A percentile compares a stretch with the other conserved stretches of the same genome.
Evolutionary conservation across 495 filamentous ascomycete genomes (phyloP).

Genomic region (Penicillium cataractarum): DNA sequence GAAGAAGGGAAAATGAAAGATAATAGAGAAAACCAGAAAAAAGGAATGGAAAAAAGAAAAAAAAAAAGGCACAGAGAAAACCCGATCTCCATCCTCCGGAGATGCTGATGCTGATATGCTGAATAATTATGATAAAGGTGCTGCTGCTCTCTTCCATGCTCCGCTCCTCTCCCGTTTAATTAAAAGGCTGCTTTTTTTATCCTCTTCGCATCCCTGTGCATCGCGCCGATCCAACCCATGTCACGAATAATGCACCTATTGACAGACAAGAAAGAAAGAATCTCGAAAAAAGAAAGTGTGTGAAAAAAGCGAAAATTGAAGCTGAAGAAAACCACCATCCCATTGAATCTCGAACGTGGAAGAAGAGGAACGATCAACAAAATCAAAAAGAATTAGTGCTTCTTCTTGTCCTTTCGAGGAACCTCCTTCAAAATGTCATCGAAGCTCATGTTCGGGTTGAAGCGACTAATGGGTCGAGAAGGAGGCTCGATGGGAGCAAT

Average conservation of each 20-base stretch:
- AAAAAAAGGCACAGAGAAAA: conserved; percentile 13
- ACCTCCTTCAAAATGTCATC: conserved; percentile 55
- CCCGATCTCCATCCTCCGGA: conserved; percentile 16
- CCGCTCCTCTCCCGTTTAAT: conserved; percentile 24
- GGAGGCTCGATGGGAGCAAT: conserved; percentile 52
- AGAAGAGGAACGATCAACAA: conserved; percentile 9
- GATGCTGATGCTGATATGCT: conserved; percentile 30
- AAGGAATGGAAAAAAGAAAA: conserved; percentile 16
- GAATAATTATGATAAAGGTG: conserved; percentile 28
- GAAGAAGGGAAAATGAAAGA: conserved; percentile 11
- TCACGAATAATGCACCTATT: conserved; percentile 40
- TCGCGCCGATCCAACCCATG: conserved; percentile 34
- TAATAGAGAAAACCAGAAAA: conserved; percentile 12
- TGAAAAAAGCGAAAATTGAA: conserved; percentile 16
- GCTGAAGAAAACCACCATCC: not conserved
- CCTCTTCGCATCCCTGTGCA: conserved; percentile 28
- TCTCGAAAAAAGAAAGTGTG: conserved; percentile 16
- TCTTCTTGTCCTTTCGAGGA: conserved; percentile 46
- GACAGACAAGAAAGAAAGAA: conserved; percentile 24
- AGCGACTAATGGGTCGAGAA: conserved; percentile 42
- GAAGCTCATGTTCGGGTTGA: conserved; percentile 57
- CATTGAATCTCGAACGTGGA: conserved; percentile 5
- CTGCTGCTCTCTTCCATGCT: conserved; percentile 25
- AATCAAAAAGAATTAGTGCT: conserved; percentile 36
- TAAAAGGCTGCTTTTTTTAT: conserved; percentile 30